A percentile compares a stretch with the other conserved stretches of the same genome.
These are phyloP conservation scores for Magnaporthiopsis rhizophila DNA, from an alignment of 2,329 filamentous ascomycete genomes.

Conservation along the genomic window DNA sequence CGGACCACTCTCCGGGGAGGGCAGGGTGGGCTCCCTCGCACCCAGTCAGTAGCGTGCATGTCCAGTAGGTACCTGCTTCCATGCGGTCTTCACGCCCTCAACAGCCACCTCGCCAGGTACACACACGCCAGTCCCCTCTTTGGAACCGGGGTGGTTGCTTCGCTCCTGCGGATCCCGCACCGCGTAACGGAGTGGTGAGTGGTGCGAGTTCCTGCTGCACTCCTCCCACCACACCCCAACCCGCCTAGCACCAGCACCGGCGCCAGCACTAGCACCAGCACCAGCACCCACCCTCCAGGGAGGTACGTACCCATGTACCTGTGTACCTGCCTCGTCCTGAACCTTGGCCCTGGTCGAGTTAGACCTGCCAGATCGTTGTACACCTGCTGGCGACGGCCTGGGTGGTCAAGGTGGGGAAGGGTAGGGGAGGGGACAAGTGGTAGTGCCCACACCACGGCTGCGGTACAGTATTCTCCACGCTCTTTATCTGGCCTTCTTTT, in stretches of 20 bases:
- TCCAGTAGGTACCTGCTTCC: background rate
- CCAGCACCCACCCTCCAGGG: background rate
- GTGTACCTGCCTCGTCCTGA: slow-evolving; percentile 4
- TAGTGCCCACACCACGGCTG: background rate
- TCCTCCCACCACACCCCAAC: background rate
- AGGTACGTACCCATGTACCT: slow-evolving; percentile 1
- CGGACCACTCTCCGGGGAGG: slow-evolving; percentile 3
- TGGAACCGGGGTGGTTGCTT: background rate
- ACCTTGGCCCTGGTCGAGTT: slow-evolving; percentile 2
- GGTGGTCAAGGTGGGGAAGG: background rate
- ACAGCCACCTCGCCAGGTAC: background rate
- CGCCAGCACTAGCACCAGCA: slow-evolving; percentile 1
- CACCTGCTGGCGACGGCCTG: background rate
- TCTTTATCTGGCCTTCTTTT: slow-evolving; percentile 22
- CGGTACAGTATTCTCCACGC: slow-evolving; percentile 1
- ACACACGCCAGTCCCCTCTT: background rate
- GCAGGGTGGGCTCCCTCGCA: background rate
- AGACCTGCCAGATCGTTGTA: background rate
- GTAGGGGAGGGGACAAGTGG: background rate
- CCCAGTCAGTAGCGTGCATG: background rate
- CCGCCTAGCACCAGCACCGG: slow-evolving; percentile 1
- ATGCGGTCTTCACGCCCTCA: background rate
- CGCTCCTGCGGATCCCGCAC: background rate
- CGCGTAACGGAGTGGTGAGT: background rate
- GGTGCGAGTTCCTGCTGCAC: background rate